phyloP scores from a whole-genome alignment of 2,329 filamentous ascomycete species.

The Chaetomiaceae sp. region DNA sequence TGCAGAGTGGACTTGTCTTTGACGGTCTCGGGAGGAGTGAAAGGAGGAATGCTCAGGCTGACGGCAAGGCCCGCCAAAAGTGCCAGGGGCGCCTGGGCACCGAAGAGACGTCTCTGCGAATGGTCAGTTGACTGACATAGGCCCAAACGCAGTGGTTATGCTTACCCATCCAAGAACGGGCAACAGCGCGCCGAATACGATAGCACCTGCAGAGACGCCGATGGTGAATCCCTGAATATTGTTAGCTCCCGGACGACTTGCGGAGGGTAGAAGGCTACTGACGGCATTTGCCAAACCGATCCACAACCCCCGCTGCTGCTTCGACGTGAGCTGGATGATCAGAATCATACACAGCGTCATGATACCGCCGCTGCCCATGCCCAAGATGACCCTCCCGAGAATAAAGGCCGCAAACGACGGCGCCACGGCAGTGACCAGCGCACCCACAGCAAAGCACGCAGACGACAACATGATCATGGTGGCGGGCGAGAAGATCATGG shows the following conservation, averaged over 20 bases:
- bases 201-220: conserved; percentile 28
- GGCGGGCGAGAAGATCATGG: conserved; percentile 66
- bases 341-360: conserved; percentile 70
- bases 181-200: conserved; percentile 29
- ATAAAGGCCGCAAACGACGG: conserved; percentile 57
- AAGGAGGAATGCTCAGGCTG: conserved; percentile 57
- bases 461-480: conserved; percentile 58
- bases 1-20: conserved; percentile 37
- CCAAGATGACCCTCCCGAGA: conserved; percentile 60
- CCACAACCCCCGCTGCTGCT: conserved; percentile 62
- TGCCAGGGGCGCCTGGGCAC: conserved; percentile 60
- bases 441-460: conserved; percentile 52
- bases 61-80: conserved; percentile 56
- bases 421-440: conserved; percentile 58
- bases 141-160: not conserved
- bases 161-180: conserved; percentile 61
- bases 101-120: conserved; percentile 63
- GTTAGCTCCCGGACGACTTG: conserved; percentile 26
- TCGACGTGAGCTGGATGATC: conserved; percentile 65
- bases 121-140: not conserved
- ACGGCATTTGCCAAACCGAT: conserved; percentile 68
- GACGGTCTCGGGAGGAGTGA: conserved; percentile 30
- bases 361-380: conserved; percentile 64
- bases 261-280: conserved; percentile 56
- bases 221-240: conserved; percentile 29